Evolutionary conservation across 2,329 filamentous ascomycete species (phyloP).

Genomic region (Diaporthe ilicicola): DNA sequence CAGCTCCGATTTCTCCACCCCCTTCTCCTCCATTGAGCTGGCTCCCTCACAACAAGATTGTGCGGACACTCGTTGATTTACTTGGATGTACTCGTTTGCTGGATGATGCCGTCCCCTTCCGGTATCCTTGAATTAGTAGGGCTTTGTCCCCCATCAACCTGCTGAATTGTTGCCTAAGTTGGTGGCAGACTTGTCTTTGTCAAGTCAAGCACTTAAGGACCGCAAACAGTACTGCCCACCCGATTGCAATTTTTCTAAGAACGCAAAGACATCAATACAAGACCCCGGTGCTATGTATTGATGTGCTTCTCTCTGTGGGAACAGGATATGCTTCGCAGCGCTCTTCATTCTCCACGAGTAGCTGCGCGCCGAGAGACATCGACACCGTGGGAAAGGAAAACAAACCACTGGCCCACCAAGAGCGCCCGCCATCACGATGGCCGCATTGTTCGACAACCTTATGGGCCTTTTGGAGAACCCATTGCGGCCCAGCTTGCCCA

Average conservation of each 20-base stretch:
- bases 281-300: not conserved
- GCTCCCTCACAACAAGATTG: not conserved
- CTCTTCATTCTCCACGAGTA: not conserved
- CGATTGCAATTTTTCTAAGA: not conserved
- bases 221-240: not conserved
- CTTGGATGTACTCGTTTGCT: not conserved
- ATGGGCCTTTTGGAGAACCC: too few relatives aligned
- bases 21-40: too few relatives aligned
- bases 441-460: too few relatives aligned
- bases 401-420: not conserved
- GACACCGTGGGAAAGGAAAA: too few relatives aligned
- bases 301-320: not conserved
- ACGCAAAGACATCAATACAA: not conserved
- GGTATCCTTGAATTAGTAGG: not conserved
- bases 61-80: not conserved
- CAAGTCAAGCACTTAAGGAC: not conserved
- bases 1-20: not conserved
- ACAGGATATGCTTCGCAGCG: not conserved
- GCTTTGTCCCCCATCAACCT: not conserved
- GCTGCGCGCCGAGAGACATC: not conserved
- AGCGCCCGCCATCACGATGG: not conserved
- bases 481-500: too few relatives aligned
- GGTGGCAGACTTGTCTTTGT: not conserved
- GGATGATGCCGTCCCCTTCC: not conserved
- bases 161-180: constrained; percentile 1